phyloP scores from a whole-genome alignment of 129 eudicot genomes.

The Glebionis coronaria region DNA sequence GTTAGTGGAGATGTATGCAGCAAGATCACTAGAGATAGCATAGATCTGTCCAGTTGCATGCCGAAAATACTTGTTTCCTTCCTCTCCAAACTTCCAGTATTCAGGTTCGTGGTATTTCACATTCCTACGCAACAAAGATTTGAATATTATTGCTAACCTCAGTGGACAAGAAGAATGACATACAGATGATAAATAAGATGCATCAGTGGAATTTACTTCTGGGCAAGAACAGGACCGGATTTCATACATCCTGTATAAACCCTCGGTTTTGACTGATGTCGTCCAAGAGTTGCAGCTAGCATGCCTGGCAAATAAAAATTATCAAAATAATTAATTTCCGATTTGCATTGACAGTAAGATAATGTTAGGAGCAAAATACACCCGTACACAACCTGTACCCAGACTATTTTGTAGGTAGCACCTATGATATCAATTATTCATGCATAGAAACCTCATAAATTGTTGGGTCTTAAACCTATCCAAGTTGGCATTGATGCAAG shows the following conservation, averaged over 20 bases:
- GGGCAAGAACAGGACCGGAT: slow-evolving; percentile 88
- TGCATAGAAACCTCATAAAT: not conserved
- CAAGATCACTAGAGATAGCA: slow-evolving; percentile 80
- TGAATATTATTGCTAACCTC: not conserved
- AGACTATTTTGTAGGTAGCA: not conserved
- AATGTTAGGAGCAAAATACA: not conserved
- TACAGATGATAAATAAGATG: not conserved
- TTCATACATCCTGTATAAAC: slow-evolving; percentile 81
- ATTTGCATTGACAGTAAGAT: slow-evolving; percentile 1
- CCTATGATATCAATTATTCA: not conserved
- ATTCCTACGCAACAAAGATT: slow-evolving; percentile 34
- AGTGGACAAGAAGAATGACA: slow-evolving; percentile 4
- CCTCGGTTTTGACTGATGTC: slow-evolving; percentile 66
- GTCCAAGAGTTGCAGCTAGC: slow-evolving; percentile 74
- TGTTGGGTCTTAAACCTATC: not conserved
- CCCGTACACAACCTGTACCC: not conserved
- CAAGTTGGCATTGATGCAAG: not conserved
- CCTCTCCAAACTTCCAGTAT: slow-evolving; percentile 89
- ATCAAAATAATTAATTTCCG: slow-evolving; percentile 2
- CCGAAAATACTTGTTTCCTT: slow-evolving; percentile 75
- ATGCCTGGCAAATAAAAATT: slow-evolving; percentile 35
- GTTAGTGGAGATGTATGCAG: slow-evolving; percentile 73
- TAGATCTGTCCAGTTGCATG: slow-evolving; percentile 94
- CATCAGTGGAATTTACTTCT: slow-evolving; percentile 45
- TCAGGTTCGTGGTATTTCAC: slow-evolving; percentile 87